These are phyloP conservation scores for Coriolopsis trogii DNA, from an alignment of 1,284 basidiomycete species.

Conservation along the genomic window DNA sequence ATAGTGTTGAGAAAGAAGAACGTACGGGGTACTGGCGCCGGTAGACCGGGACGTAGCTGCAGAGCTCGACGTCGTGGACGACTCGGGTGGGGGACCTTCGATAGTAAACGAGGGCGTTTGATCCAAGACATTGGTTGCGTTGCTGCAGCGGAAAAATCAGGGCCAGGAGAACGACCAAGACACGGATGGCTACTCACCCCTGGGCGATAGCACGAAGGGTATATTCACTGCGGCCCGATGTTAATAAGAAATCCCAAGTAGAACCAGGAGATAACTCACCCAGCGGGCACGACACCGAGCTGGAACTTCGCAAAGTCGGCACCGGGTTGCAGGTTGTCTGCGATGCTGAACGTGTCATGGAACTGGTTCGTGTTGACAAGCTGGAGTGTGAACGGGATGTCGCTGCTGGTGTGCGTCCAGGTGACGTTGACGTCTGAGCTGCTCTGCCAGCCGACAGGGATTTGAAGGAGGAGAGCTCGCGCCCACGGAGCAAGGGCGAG, in stretches of 20 bases:
- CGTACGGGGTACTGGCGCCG: constrained; percentile 1
- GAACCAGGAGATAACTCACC: constrained; percentile 43
- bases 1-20: background rate
- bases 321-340: constrained; percentile 55
- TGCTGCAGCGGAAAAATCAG: constrained; percentile 31
- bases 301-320: constrained; percentile 39
- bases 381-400: constrained; percentile 47
- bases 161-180: background rate
- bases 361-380: constrained; percentile 51
- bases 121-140: constrained; percentile 52
- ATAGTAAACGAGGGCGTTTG: constrained; percentile 49
- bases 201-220: constrained; percentile 52
- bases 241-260: background rate
- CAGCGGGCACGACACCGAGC: constrained; percentile 53
- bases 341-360: constrained; percentile 58
- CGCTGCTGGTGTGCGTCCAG: constrained; percentile 47
- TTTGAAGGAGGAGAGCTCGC: constrained; percentile 47
- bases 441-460: constrained; percentile 38
- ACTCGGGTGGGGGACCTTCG: constrained; percentile 22
- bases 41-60: constrained; percentile 7
- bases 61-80: constrained; percentile 18
- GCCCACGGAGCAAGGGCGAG: constrained; percentile 47
- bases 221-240: constrained; percentile 48
- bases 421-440: constrained; percentile 43
- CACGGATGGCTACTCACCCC: constrained; percentile 34